Base-by-base conservation (phyloP, 106 monocot species). In the Allium fistulosum region DNA sequence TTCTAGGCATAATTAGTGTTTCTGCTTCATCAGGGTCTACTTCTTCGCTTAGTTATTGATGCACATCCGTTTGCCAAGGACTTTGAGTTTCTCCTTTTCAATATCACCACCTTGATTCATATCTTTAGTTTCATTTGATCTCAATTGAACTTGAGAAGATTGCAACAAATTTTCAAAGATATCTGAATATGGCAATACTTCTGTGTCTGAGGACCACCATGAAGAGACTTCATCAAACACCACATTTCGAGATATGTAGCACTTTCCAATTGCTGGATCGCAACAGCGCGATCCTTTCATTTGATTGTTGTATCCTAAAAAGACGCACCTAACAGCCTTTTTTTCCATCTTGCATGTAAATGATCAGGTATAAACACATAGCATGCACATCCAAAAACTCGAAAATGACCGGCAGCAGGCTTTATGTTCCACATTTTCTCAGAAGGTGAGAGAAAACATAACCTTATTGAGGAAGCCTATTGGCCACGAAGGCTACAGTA, bases 211-310 rank as follows among this genome's bases (percentile, higher is more conserved):
- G 0, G 75, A 58, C 76, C 61, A 81, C 72, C 67, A 81, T 26
- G 72, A 61, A 7, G 72, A 81, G 2, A 71, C 46, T 61, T 71
- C 60, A 61, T 80, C 50, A 14, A 72, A 68, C 27, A 65, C 68
- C 11, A 80, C 59, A 80, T 80, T 76, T 37, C 67, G 7, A 14
- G 81, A 81, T 0, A 53, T 77, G 59, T 76, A 58, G 16, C 60
- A 76, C 4, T 7, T 15, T 0, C 72, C 62, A 7, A 14, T 81
- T 50, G 27, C 66, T 6, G 63, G 77, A 69, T 69, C 52, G 59
- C 59, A 74, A 58, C 65, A 78, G 15, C 61, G 64, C 77, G 71
- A 78, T 6, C 67, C 67, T 63, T 81, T 81, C 17, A 66, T 53
- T 73, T 48, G 2, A 57, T 48, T 63, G 18, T 69, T 68, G 26